Base-by-base conservation (phyloP, 1,284 basidiomycete genomes). In the Ustilago sp. region DNA sequence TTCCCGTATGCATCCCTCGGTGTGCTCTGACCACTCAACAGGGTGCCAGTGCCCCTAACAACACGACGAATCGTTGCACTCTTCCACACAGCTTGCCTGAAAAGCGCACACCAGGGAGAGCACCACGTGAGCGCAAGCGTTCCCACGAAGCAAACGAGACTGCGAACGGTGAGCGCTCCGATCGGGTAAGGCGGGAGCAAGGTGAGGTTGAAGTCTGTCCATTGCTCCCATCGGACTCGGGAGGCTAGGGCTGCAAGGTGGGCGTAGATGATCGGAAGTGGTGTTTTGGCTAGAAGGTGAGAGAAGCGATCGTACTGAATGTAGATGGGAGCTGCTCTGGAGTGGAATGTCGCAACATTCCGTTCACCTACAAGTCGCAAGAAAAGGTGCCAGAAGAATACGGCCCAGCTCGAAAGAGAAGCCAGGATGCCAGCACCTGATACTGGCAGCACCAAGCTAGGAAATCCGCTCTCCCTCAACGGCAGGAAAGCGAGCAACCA, bases 181-280 rank as follows among this genome's bases (percentile, higher is more conserved):
- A 84, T 74, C 8, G 85, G 83, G 68, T 84, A 83, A 7, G 84
- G 80, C 19, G 85, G 84, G 15, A 85, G 57, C 17, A 77, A 55
- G 34, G 70, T 69, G 36, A 77, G 52, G 55, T 73, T 73, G 48
- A 74, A 77, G 12, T 67, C 67, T 38, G 70, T 61, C 63, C 57
- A 67, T 47, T 69, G 70, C 38, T 74, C 54, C 70, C 70, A 69
- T 6, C 51, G 19, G 0, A 74, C 58, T 12, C 57, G 50, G 1
- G 48, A 19, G 6, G 45, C 55, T 8, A 73, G 38, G 6, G 47
- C 36, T 6, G 38, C 32, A 11, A 63, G n/a, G 41, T 62, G 23
- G 0, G 50, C 52, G 23, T 61, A 64, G 51, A 65, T 59, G 38
- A 57, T 17, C 2, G 74, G 73, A 8, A 71, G 32, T 0, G 69